These are phyloP conservation scores for Auricularia auricula-judae DNA, from an alignment of 768 basidiomycete genomes.

Conservation along the genomic window DNA sequence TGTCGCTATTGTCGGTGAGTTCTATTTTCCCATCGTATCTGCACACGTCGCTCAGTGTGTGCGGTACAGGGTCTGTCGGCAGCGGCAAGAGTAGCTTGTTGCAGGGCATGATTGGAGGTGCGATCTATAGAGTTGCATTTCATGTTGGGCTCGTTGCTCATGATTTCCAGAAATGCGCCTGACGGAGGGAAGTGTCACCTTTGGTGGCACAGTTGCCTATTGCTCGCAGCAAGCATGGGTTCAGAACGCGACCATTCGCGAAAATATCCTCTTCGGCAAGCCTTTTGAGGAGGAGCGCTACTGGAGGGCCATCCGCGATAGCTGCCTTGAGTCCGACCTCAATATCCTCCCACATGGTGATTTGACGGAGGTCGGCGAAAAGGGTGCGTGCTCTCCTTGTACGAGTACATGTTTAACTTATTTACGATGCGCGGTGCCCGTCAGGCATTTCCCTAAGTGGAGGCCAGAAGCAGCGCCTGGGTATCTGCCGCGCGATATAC, in stretches of 20 bases:
- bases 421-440: too few species aligned
- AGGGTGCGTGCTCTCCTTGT: slow-evolving; percentile 8
- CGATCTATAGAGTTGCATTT: slow-evolving; percentile 31
- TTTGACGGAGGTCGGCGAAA: slow-evolving; percentile 76
- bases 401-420: too few species aligned
- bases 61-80: slow-evolving; percentile 25
- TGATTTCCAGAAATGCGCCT: slow-evolving; percentile 42
- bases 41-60: too few species aligned
- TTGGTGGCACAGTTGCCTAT: slow-evolving; percentile 58
- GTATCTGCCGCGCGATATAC: slow-evolving; percentile 82
- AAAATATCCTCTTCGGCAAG: slow-evolving; percentile 82
- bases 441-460: slow-evolving; percentile 77
- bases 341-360: slow-evolving; percentile 70
- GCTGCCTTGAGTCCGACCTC: slow-evolving; percentile 72
- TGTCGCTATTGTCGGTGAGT: slow-evolving; percentile 60
- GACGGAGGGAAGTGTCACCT: slow-evolving; percentile 37
- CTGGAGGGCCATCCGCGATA: slow-evolving; percentile 67
- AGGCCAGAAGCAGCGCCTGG: slow-evolving; percentile 70
- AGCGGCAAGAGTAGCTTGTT: slow-evolving; percentile 34
- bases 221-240: slow-evolving; percentile 73
- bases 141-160: background rate
- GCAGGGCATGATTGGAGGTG: slow-evolving; percentile 73
- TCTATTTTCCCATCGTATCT: background rate
- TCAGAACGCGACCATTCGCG: slow-evolving; percentile 73
- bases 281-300: slow-evolving; percentile 74